Base-by-base conservation (phyloP, 2,329 filamentous ascomycete genomes). In the Xylariaceae sp. region DNA sequence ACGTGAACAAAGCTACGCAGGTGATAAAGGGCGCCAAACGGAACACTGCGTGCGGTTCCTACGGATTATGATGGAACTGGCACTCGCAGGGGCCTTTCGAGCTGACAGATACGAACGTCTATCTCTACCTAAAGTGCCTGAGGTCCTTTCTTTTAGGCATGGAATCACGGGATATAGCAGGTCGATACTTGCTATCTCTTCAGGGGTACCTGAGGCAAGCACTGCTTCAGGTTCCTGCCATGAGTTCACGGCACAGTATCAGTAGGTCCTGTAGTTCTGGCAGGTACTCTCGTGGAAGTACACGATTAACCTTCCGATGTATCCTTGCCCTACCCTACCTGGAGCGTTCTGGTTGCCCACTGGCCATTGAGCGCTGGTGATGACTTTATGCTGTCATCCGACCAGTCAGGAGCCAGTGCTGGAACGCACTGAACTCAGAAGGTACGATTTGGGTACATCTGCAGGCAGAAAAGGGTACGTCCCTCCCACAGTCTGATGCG, bases 361-460 rank as follows among this genome's bases (percentile, higher is more conserved):
- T 55, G 37, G 42, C 5, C 48, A 34, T 37, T n/a, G 44, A 49
- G 39, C 9, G 47, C n/a, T 39, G 17, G 59, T 63, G 62, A 63
- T 62, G 59, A 51, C 57, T 56, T 62, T 56, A 55, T 63, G 59
- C 48, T 63, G 55, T 64, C 59, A 62, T 59, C 34, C 55, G 58
- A 17, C 51, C 51, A 51, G 53, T 44, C 57, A 15, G 17, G 15
- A 23, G 49, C 49, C 6, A 35, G 55, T 57, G 52, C 44, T 18
- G n/a, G 48, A 57, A 55, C 48, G 51, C 52, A 51, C 50, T 57
- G 54, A 60, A 58, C 51, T 55, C 39, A 58, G 50, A 55, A 49
- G 54, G 50, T 30, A 58, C 55, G 61, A 55, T 42, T 34, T 3
- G 42, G 10, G 10, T 13, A n/a, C n/a, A 15, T n/a, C 13, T 42